Base-by-base conservation (phyloP, 202 grass and related monocot species). In the Thinopyrum obtusiflorum region DNA sequence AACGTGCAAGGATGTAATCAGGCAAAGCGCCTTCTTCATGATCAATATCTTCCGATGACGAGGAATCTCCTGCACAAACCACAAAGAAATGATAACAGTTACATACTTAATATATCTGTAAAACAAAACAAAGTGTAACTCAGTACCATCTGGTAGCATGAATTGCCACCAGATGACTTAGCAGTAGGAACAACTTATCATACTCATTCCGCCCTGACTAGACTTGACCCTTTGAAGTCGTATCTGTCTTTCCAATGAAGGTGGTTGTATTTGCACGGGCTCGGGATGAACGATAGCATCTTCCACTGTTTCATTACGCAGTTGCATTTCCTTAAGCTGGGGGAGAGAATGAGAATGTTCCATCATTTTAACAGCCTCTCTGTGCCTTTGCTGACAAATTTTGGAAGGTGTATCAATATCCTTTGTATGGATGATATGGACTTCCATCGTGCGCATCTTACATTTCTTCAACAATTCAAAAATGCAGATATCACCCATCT, bases 391-490 rank as follows among this genome's bases (percentile, higher is more conserved):
- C 28, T 53, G 72, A 7, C 27, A 28, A 33, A 32, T 57, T 76
- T 76, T 28, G 27, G 73, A 55, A 28, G 73, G 15, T 0, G 9
- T 76, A 76, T 76, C 29, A 20, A 57, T 12, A 57, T 47, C 63
- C 60, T 88, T 88, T 33, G 42, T 21, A 44, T 39, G 24, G 46
- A 76, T 75, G 75, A 25, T 81, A 0, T 51, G 31, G 60, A 82
- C 78, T 37, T 21, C 70, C 76, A 57, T 77, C 31, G 24, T 81
- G n/a, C 65, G 32, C 18, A 1, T 77, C 14, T 65, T 76, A 12
- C 8, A 65, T 24, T 53, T 65, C 42, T 42, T 65, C 32, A 82
- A 69, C 57, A 76, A 75, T 73, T 87, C 83, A 35, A 90, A 90
- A 46, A 80, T 47, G 6, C 86, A 79, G 46, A 84, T 25, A 61